Conservation (phyloP, 2,329 filamentous ascomycete genomes). For the Trichoderma gracile region DNA sequence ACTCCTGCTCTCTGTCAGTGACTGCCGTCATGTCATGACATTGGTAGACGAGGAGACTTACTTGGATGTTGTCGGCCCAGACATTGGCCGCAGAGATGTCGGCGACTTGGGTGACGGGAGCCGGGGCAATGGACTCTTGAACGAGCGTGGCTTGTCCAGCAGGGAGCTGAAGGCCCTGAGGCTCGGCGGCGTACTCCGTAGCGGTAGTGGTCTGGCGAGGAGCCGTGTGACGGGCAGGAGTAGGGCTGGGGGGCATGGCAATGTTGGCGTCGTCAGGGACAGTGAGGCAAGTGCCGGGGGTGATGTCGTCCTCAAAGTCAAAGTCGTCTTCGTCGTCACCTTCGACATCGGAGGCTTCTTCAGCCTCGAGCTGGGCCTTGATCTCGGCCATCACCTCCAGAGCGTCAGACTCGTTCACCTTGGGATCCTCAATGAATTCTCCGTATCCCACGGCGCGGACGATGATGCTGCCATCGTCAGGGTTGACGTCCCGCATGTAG, state of each 20-base stretch:
- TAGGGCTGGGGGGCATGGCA: conserved; percentile 21
- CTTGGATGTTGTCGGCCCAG: not conserved
- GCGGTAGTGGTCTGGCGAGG: conserved; percentile 1
- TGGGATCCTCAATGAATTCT: conserved; percentile 39
- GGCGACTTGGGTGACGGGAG: not conserved
- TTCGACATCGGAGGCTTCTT: not conserved
- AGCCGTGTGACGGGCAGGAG: conserved; percentile 22
- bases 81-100: not conserved
- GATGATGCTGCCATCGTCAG: conserved; percentile 31
- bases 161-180: not conserved
- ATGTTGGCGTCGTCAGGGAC: conserved; percentile 1
- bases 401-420: conserved; percentile 35
- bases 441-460: conserved; percentile 37
- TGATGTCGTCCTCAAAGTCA: conserved; percentile 16
- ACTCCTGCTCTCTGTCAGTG: not conserved
- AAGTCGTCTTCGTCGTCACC: conserved; percentile 14
- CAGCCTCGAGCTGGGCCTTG: conserved; percentile 24
- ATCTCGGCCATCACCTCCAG: conserved; percentile 26
- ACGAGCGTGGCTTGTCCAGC: not conserved
- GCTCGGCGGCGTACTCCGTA: not conserved
- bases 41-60: not conserved
- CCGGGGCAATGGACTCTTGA: not conserved
- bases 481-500: conserved; percentile 35
- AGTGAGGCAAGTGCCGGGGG: conserved; percentile 17
- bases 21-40: not conserved